phyloP scores from a whole-genome alignment of 2,329 filamentous ascomycete genomes.

The Scedosporium minutisporum region DNA sequence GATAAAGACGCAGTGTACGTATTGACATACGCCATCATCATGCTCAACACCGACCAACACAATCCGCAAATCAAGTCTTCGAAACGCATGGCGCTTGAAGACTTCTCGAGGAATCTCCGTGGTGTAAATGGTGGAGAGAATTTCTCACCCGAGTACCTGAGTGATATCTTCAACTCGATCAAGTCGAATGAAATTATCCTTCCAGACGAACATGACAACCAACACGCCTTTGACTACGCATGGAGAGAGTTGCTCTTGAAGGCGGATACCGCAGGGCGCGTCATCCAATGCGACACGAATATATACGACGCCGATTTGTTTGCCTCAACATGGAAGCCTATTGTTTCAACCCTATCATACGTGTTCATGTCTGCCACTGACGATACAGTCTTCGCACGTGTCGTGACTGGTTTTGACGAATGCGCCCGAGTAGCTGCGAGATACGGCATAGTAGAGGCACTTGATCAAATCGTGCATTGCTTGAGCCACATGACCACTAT shows the following conservation, averaged over 20 bases:
- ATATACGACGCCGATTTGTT: slow-evolving; percentile 98
- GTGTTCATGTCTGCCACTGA: slow-evolving; percentile 99
- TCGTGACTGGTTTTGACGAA: slow-evolving; percentile 92
- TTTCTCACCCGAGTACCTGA: slow-evolving; percentile 73
- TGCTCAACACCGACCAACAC: slow-evolving; percentile 95
- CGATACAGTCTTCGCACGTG: slow-evolving; percentile 85
- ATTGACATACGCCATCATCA: slow-evolving; percentile 90
- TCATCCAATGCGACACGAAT: slow-evolving; percentile 80
- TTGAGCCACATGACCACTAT: slow-evolving; percentile 85
- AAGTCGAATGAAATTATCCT: slow-evolving; percentile 90
- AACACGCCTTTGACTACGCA: slow-evolving; percentile 91
- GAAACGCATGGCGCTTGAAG: slow-evolving; percentile 73
- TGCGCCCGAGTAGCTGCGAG: slow-evolving; percentile 86
- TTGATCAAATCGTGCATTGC: slow-evolving; percentile 88
- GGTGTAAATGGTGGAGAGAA: slow-evolving; percentile 81
- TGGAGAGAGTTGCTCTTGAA: slow-evolving; percentile 93
- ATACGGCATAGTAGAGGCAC: slow-evolving; percentile 71
- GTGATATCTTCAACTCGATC: slow-evolving; percentile 84
- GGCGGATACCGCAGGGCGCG: slow-evolving; percentile 61
- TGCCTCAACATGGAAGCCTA: slow-evolving; percentile 86
- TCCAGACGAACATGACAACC: slow-evolving; percentile 93
- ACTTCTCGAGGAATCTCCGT: slow-evolving; percentile 82
- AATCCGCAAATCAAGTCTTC: slow-evolving; percentile 76
- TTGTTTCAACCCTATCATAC: slow-evolving; percentile 89
- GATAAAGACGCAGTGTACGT: slow-evolving; percentile 85